Evolutionary conservation across 2,329 filamentous ascomycete genomes (phyloP).

Genomic region (Neonectria punicea): DNA sequence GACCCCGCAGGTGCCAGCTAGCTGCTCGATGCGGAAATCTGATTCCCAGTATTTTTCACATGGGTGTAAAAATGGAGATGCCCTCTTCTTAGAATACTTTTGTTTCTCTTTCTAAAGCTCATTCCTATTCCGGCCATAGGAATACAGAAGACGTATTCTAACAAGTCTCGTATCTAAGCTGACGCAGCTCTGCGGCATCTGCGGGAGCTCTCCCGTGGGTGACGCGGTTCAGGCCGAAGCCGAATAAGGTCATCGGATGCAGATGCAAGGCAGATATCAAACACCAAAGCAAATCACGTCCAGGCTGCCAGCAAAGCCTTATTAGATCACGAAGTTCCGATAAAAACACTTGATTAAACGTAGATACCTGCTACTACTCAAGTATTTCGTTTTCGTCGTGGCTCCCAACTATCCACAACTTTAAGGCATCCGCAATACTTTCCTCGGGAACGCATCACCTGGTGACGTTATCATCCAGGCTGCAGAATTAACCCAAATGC

Average conservation of each 20-base stretch:
- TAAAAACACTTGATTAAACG: background rate
- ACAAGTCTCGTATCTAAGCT: background rate
- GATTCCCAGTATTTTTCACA: background rate
- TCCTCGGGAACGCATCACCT: constrained; percentile 28
- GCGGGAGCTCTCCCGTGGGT: background rate
- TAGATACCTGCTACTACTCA: background rate
- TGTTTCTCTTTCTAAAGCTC: background rate
- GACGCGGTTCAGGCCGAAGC: background rate
- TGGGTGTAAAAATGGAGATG: background rate
- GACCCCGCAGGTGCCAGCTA: background rate
- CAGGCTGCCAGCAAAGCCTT: background rate
- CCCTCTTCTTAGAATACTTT: background rate
- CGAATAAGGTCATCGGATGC: background rate
- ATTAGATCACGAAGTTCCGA: background rate
- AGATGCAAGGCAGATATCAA: background rate
- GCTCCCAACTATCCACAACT: background rate
- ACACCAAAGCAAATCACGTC: background rate
- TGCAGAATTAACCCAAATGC: constrained; percentile 32
- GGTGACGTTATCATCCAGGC: constrained; percentile 40
- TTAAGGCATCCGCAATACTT: constrained; percentile 30
- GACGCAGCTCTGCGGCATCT: background rate
- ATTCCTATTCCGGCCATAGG: background rate
- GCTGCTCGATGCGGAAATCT: background rate
- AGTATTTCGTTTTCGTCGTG: background rate
- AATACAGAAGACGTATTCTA: background rate